These are phyloP conservation scores for Fusarium veterinarium DNA, from an alignment of 2,329 filamentous ascomycete genomes.

Conservation along the genomic window DNA sequence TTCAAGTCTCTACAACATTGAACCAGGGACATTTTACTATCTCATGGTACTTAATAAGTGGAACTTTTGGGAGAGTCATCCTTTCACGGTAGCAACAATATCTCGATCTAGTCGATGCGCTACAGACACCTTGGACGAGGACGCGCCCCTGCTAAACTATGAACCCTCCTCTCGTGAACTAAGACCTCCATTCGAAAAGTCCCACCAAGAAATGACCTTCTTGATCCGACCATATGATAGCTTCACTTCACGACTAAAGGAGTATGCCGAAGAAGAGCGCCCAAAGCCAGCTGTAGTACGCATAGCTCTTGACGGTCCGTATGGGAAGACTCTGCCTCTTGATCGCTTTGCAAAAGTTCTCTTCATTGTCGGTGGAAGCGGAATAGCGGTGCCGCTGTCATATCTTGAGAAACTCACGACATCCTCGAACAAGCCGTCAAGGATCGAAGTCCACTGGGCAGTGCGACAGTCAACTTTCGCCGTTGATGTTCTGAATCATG, in stretches of 20 bases:
- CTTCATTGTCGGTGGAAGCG: constrained; percentile 18
- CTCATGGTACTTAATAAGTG: constrained; percentile 53
- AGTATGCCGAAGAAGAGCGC: background rate
- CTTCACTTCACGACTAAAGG: constrained; percentile 49
- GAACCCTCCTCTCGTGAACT: background rate
- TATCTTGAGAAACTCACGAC: background rate
- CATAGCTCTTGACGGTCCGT: constrained; percentile 2
- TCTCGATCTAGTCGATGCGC: constrained; percentile 5
- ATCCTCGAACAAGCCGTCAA: rapidly evolving
- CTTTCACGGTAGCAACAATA: constrained; percentile 58
- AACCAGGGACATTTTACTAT: constrained; percentile 59
- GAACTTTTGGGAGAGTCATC: constrained; percentile 61
- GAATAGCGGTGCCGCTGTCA: constrained; percentile 3
- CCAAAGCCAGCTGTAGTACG: background rate
- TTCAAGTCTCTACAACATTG: constrained; percentile 48
- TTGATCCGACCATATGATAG: constrained; percentile 59
- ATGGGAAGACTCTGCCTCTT: background rate
- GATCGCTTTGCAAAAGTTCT: background rate
- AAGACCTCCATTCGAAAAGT: background rate
- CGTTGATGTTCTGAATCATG: background rate
- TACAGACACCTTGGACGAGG: background rate
- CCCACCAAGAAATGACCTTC: constrained; percentile 50
- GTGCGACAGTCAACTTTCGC: constrained; percentile 9
- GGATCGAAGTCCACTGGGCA: constrained; percentile 9
- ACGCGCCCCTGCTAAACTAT: background rate